These are phyloP conservation scores for Edaphochlamys debaryana DNA, from an alignment of 139 green algal genomes.

Conservation along the genomic window DNA sequence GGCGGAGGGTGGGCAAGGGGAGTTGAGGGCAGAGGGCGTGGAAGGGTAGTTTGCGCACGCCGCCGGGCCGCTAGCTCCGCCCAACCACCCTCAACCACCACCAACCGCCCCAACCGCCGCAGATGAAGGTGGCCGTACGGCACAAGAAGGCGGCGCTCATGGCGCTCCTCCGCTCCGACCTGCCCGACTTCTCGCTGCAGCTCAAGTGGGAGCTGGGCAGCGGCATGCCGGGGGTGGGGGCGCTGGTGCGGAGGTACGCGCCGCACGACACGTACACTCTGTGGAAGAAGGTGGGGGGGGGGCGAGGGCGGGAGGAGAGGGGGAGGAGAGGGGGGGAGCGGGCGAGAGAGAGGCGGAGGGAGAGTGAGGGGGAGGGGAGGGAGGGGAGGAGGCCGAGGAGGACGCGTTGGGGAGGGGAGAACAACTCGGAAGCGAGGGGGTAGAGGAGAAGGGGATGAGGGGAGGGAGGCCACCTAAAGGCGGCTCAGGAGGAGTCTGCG, in stretches of 20 bases:
- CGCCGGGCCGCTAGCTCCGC: background rate
- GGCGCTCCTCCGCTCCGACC: constrained; percentile 39
- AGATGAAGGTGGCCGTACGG: constrained; percentile 50
- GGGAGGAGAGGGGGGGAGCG: background rate
- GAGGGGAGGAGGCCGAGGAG: too few species aligned
- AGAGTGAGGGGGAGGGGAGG: background rate
- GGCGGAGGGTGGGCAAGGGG: too few species aligned
- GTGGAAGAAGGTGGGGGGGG: constrained; percentile 56
- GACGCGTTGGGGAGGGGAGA: too few species aligned
- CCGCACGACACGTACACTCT: constrained; percentile 87
- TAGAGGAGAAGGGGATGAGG: too few species aligned
- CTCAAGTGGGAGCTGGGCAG: constrained; percentile 80
- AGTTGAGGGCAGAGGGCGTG: too few species aligned
- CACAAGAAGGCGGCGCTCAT: constrained; percentile 65
- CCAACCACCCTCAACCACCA: background rate
- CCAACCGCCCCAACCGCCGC: background rate
- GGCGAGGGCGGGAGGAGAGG: background rate
- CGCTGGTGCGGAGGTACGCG: constrained; percentile 77
- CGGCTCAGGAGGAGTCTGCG: too few species aligned
- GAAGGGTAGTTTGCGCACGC: too few species aligned
- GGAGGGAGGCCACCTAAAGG: too few species aligned
- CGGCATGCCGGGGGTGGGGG: constrained; percentile 69
- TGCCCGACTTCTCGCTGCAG: constrained; percentile 81
- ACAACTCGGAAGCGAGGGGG: too few species aligned
- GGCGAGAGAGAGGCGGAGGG: background rate